Evolutionary conservation across 2,329 filamentous ascomycete species (phyloP).

Genomic region (Aspergillus nomiae): DNA sequence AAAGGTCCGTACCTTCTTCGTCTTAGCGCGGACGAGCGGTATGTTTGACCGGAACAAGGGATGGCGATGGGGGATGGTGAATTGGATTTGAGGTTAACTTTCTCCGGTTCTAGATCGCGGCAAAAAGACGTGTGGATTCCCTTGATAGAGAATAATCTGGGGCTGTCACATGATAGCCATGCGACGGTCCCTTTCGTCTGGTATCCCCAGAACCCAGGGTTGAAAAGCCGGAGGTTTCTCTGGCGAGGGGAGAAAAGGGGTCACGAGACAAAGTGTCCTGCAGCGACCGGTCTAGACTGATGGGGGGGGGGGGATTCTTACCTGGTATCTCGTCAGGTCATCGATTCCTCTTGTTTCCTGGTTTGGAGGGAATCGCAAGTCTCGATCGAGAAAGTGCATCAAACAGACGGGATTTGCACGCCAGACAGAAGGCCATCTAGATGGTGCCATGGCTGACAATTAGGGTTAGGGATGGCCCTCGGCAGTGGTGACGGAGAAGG

Average conservation of each 20-base stretch:
- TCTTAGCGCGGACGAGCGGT: not conserved
- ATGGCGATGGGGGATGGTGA: not conserved
- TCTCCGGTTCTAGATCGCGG: not conserved
- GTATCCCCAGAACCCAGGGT: not conserved
- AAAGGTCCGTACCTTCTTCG: not conserved
- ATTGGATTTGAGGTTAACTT: not conserved
- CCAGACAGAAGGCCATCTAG: not conserved
- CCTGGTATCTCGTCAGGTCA: not conserved
- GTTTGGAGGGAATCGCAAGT: not conserved
- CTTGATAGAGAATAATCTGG: not conserved
- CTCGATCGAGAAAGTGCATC: not conserved
- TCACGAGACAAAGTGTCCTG: slow-evolving; percentile 5
- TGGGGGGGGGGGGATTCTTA: no score
- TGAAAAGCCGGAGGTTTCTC: not conserved
- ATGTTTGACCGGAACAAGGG: not conserved
- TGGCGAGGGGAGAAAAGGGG: not conserved
- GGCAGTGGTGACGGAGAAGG: slow-evolving; percentile 13
- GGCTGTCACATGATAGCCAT: not conserved
- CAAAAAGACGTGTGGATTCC: not conserved
- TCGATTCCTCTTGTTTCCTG: not conserved
- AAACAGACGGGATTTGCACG: not conserved
- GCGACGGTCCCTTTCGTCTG: not conserved
- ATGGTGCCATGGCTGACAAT: not conserved
- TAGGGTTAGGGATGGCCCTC: not conserved
- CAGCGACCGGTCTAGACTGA: slow-evolving; percentile 8